Conservation (phyloP, 805 yeast species). For the Torulaspora indica region DNA sequence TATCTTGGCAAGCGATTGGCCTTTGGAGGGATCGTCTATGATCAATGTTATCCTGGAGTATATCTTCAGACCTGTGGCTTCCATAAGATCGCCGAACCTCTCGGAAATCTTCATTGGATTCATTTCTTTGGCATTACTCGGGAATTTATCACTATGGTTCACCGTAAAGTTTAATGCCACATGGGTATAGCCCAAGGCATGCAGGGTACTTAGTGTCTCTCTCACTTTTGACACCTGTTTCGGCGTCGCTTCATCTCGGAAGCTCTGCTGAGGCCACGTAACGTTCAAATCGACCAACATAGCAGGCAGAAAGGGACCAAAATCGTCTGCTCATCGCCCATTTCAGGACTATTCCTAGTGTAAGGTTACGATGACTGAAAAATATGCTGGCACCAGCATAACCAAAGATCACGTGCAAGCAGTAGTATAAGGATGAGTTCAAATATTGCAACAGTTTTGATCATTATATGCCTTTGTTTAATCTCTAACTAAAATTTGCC, state of each 20-base stretch:
- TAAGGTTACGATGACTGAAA: not conserved
- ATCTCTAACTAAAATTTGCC: not conserved
- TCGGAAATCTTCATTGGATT: slow-evolving; percentile 39
- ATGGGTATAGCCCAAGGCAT: slow-evolving; percentile 65
- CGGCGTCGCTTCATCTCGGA: slow-evolving; percentile 39
- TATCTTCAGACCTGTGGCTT: slow-evolving; percentile 41
- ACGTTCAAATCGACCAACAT: slow-evolving; percentile 67
- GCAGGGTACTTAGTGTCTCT: slow-evolving; percentile 48
- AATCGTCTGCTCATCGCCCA: not conserved
- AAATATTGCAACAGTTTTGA: not conserved
- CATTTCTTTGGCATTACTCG: slow-evolving; percentile 41
- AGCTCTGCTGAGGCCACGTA: slow-evolving; percentile 61
- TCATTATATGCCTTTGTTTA: slow-evolving; percentile 2
- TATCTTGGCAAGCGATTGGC: slow-evolving; percentile 45
- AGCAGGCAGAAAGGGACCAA: not conserved
- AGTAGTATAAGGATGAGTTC: not conserved
- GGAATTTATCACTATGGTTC: slow-evolving; percentile 49
- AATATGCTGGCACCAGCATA: not conserved
- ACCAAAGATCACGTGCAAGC: slow-evolving; percentile 3
- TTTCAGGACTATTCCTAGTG: not conserved
- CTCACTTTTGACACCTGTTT: slow-evolving; percentile 44
- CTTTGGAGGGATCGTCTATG: slow-evolving; percentile 72
- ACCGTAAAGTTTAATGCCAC: slow-evolving; percentile 68
- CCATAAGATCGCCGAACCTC: slow-evolving; percentile 29
- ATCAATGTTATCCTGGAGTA: slow-evolving; percentile 71